phyloP scores from a whole-genome alignment of 495 filamentous ascomycete species.

The Penicillium crystallinum region DNA sequence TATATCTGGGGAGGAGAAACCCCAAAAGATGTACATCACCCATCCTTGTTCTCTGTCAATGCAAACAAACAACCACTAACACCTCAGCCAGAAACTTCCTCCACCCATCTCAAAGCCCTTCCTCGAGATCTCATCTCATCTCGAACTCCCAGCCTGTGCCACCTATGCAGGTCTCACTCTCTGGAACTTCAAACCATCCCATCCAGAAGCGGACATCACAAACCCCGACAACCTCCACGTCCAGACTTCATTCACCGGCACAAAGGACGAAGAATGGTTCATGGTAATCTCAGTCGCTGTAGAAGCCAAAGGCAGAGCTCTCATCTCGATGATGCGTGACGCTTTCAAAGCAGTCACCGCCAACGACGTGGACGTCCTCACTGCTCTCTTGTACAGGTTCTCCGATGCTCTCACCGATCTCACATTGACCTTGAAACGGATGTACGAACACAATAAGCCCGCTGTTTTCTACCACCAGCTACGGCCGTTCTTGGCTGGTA shows the following conservation, averaged over 20 bases:
- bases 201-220: constrained; percentile 66
- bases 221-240: constrained; percentile 77
- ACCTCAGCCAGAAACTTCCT: constrained; percentile 60
- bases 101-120: constrained; percentile 76
- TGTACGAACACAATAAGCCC: constrained; percentile 86
- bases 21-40: constrained; percentile 59
- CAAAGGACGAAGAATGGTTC: constrained; percentile 96
- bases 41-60: background rate
- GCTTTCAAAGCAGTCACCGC: constrained; percentile 67
- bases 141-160: constrained; percentile 87
- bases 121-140: constrained; percentile 65
- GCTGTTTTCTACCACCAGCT: constrained; percentile 87
- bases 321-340: constrained; percentile 77
- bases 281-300: constrained; percentile 92
- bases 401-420: constrained; percentile 80
- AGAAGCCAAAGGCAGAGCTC: constrained; percentile 81
- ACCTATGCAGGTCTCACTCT: constrained; percentile 86
- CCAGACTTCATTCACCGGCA: constrained; percentile 82
- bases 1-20: constrained; percentile 92
- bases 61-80: background rate
- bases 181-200: constrained; percentile 87
- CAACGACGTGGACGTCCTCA: constrained; percentile 61
- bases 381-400: constrained; percentile 64
- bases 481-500: constrained; percentile 85
- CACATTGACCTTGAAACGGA: constrained; percentile 62